Percentiles rank a stretch among this genome's conserved stretches.
Conservation (phyloP, 1,139 yeast genomes). For the Candida sp. region DNA sequence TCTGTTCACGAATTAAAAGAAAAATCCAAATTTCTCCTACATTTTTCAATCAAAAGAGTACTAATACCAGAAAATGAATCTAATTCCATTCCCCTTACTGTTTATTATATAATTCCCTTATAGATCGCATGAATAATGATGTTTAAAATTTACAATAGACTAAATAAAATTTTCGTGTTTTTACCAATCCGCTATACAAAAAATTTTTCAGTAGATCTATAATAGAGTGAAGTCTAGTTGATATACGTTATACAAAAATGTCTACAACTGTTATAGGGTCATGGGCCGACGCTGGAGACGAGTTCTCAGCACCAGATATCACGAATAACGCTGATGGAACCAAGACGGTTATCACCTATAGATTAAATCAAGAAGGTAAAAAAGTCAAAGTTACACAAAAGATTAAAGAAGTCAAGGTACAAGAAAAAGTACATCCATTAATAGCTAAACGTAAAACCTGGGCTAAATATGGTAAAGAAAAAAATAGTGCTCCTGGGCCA, state of each 20-base stretch:
- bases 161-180: background rate
- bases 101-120: background rate
- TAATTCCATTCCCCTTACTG: background rate
- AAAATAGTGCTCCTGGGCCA: conserved; percentile 77
- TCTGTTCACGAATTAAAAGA: too few species aligned
- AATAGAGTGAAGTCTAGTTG: background rate
- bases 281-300: conserved; percentile 72
- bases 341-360: conserved; percentile 79
- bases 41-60: too few species aligned
- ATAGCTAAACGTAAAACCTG: conserved; percentile 73
- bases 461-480: conserved; percentile 83
- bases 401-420: conserved; percentile 71
- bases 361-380: conserved; percentile 75
- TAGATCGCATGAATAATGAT: background rate
- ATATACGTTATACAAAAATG: conserved; percentile 16
- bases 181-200: conserved; percentile 4
- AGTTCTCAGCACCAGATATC: conserved; percentile 64
- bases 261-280: conserved; percentile 40
- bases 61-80: too few species aligned
- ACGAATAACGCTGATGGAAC: conserved; percentile 85
- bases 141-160: too few species aligned
- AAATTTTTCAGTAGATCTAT: conserved; percentile 1
- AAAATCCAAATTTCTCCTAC: too few species aligned
- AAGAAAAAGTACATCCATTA: conserved; percentile 76
- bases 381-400: conserved; percentile 86